Evolutionary conservation across 345 rosid species (phyloP).

Genomic region (Linum lewisii): DNA sequence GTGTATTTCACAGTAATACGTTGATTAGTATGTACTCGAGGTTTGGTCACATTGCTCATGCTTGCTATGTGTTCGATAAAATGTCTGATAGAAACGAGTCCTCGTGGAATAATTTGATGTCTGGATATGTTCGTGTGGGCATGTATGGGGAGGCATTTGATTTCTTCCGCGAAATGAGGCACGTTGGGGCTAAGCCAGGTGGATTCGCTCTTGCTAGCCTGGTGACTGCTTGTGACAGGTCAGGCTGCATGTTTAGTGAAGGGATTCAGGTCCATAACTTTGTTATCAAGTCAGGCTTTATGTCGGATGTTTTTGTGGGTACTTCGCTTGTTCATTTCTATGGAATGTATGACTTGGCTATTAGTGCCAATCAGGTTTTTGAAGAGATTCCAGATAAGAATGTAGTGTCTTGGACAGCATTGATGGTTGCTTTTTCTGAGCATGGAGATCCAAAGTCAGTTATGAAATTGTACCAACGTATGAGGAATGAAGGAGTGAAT

Average conservation of each 20-base stretch:
- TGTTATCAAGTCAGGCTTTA: conserved; percentile 45
- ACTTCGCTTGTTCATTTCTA: conserved; percentile 75
- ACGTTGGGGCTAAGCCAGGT: conserved; percentile 37
- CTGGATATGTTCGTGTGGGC: conserved; percentile 53
- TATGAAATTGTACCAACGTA: conserved; percentile 29
- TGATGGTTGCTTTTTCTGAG: conserved; percentile 65
- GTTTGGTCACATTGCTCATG: conserved; percentile 32
- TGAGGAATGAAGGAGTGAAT: conserved; percentile 47
- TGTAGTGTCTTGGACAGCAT: conserved; percentile 87
- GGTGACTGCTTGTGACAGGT: conserved; percentile 64
- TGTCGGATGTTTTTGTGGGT: conserved; percentile 63
- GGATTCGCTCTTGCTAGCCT: conserved; percentile 63
- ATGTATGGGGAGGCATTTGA: conserved; percentile 31
- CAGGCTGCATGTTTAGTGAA: conserved; percentile 44
- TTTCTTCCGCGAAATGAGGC: conserved; percentile 38
- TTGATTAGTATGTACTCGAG: conserved; percentile 57
- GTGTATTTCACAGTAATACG: conserved; percentile 49
- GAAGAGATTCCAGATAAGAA: conserved; percentile 75
- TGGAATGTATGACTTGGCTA: conserved; percentile 42
- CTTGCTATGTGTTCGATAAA: conserved; percentile 65
- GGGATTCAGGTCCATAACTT: conserved; percentile 64
- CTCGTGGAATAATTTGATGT: conserved; percentile 82
- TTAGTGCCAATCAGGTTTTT: conserved; percentile 48
- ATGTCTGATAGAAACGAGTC: conserved; percentile 55
- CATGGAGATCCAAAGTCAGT: conserved; percentile 45